Evolutionary conservation across 257 asterid species (phyloP).

Genomic region (Plantago elongata): DNA sequence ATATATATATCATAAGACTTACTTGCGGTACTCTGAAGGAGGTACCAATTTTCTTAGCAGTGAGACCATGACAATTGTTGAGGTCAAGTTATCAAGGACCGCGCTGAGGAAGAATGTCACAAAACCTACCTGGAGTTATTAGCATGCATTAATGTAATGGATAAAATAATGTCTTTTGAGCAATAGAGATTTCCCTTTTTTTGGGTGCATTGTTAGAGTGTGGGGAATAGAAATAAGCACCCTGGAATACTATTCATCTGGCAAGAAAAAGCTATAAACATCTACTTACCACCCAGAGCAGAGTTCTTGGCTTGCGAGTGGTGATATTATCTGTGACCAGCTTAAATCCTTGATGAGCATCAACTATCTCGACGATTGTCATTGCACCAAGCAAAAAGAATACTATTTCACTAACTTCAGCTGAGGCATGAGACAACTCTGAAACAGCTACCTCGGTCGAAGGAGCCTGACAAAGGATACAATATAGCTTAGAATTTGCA

Average conservation of each 20-base stretch:
- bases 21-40: constrained; percentile 94
- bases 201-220: constrained; percentile 4
- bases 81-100: constrained; percentile 90
- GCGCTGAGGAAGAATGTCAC: constrained; percentile 93
- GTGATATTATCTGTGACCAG: constrained; percentile 89
- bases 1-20: constrained; percentile 25
- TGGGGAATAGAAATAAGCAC: background rate
- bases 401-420: constrained; percentile 93
- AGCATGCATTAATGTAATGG: constrained; percentile 13
- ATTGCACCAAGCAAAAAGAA: constrained; percentile 96
- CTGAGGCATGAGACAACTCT: constrained; percentile 91
- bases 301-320: constrained; percentile 85
- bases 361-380: constrained; percentile 96
- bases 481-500: constrained; percentile 16
- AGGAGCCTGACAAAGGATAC: constrained; percentile 70
- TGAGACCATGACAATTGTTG: constrained; percentile 98
- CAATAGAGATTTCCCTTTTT: background rate
- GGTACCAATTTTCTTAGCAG: constrained; percentile 90
- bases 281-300: constrained; percentile 94
- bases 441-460: constrained; percentile 86
- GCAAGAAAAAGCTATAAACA: constrained; percentile 16
- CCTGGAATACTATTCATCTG: background rate
- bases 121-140: constrained; percentile 71
- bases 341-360: constrained; percentile 99
- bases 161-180: constrained; percentile 6